Base-by-base conservation (phyloP, 2,329 filamentous ascomycete species). In the Diaporthe ampelina region DNA sequence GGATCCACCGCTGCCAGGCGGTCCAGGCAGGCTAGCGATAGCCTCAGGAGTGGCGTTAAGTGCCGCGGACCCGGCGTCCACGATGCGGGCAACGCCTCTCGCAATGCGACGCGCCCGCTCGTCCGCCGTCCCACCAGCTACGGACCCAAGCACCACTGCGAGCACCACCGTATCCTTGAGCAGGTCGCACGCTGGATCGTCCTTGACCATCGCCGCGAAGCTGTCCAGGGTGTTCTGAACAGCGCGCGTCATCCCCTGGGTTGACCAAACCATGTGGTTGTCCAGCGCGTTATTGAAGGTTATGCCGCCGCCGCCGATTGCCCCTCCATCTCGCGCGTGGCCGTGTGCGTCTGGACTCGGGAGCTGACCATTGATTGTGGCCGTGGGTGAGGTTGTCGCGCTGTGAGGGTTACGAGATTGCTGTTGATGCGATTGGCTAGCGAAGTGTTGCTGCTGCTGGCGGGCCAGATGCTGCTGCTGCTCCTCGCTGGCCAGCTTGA, bases 191-290 rank as follows among this genome's bases (percentile, higher is more conserved):
- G 85, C 85, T 56, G 85, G 86, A 56, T 88, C 86, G 63, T 50
- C 69, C 74, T 86, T 83, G 56, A 83, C 80, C 45, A 82, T 78
- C 29, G 80, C 81, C 50, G 87, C 82, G 59, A 88, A 82, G 17
- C 84, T 81, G 35, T 88, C 85, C 19, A 89, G 77, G 3, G 85
- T 83, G 72, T 84, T 86, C 77, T 88, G 85, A 6, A 89, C 87
- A 6, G 84, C 86, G 61, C 77, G 78, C 58, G 85, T 81, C 37
- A 88, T 81, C 19, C 84, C 82, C 37, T 81, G 78, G 10, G 83
- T 82, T 32, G 85, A 85, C 85, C 85, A 87, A 5, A 86, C 81
- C 69, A 83, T 80, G 50, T 82, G 78, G n/a, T 80, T 81, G 35
- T 84, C 82, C 7, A 81, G 78, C 56, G 74, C 72, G 78, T 80